Percentiles rank a stretch among this genome's conserved stretches.
Conservation (phyloP, 2,329 filamentous ascomycete species). For the Xylariales sp. region DNA sequence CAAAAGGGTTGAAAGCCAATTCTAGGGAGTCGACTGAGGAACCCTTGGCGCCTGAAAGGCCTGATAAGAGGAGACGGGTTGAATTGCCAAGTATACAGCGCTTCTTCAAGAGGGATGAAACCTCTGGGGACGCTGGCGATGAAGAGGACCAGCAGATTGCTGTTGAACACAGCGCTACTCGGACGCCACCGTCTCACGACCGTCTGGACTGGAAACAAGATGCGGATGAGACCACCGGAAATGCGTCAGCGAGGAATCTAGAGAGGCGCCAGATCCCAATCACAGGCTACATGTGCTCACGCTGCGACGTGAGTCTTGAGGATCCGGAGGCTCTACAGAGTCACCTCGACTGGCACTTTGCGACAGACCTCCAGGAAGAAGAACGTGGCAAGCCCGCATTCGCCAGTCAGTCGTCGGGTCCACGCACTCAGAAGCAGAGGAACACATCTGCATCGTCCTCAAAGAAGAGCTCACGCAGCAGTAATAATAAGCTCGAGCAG, state of each 20-base stretch:
- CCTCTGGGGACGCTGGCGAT: constrained; percentile 24
- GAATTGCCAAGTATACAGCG: constrained; percentile 49
- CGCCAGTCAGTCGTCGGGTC: constrained; percentile 30
- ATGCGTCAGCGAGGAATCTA: constrained; percentile 14
- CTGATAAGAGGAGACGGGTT: constrained; percentile 39
- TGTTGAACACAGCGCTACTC: constrained; percentile 14
- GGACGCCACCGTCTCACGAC: constrained; percentile 1
- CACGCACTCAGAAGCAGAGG: constrained; percentile 28
- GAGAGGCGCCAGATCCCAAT: constrained; percentile 29
- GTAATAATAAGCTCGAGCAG: constrained; percentile 44
- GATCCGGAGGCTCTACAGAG: constrained; percentile 58
- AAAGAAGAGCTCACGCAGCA: constrained; percentile 31
- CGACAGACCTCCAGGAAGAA: constrained; percentile 72
- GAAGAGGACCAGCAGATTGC: constrained; percentile 16
- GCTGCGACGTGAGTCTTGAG: constrained; percentile 60
- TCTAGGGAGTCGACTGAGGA: constrained; percentile 22
- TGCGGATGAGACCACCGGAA: constrained; percentile 5
- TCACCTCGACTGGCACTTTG: constrained; percentile 93
- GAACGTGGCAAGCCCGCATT: constrained; percentile 49
- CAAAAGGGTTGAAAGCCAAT: constrained; percentile 44
- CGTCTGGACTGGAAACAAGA: constrained; percentile 1
- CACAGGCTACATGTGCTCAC: constrained; percentile 49
- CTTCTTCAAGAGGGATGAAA: constrained; percentile 47
- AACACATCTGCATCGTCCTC: constrained; percentile 29
- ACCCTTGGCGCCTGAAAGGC: constrained; percentile 25